Evolutionary conservation across 2,329 filamentous ascomycete genomes (phyloP).

Genomic region (Sarocladiaceae sp.): DNA sequence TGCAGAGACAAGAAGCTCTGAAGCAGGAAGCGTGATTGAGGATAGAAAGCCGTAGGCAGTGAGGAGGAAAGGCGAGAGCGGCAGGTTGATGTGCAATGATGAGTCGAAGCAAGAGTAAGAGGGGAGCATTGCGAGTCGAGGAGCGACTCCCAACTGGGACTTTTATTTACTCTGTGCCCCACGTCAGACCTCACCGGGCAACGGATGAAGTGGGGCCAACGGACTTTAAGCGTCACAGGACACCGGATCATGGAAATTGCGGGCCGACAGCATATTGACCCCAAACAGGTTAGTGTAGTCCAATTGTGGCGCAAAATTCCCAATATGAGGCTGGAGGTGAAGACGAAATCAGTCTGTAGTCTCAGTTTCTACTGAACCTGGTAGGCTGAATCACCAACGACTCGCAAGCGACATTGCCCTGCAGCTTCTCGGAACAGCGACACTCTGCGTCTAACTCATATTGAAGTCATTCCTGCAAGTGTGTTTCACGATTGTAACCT

Average conservation of each 20-base stretch:
- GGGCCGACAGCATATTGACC: background rate
- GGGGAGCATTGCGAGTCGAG: conserved; percentile 12
- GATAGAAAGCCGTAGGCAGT: background rate
- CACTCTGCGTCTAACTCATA: too few species aligned
- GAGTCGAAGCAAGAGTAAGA: conserved; percentile 15
- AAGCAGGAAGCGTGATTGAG: conserved; percentile 6
- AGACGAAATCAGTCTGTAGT: background rate
- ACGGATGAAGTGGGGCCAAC: conserved; percentile 16
- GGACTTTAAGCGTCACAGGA: background rate
- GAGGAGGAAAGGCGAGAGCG: conserved; percentile 14
- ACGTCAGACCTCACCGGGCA: conserved; percentile 30
- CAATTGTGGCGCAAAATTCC: background rate
- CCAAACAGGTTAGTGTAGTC: background rate
- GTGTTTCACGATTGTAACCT: too few species aligned
- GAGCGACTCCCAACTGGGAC: conserved; percentile 12
- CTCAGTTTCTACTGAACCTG: too few species aligned
- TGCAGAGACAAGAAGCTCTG: conserved; percentile 19
- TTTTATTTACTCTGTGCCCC: conserved; percentile 42
- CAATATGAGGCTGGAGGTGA: background rate
- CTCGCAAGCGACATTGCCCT: too few species aligned
- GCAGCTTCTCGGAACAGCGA: too few species aligned
- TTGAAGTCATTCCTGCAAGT: too few species aligned
- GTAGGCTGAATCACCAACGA: too few species aligned
- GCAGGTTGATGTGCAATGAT: conserved; percentile 1
- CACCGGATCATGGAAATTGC: background rate